phyloP scores from a whole-genome alignment of 768 basidiomycete genomes.

The Clitopilus hobsonii region DNA sequence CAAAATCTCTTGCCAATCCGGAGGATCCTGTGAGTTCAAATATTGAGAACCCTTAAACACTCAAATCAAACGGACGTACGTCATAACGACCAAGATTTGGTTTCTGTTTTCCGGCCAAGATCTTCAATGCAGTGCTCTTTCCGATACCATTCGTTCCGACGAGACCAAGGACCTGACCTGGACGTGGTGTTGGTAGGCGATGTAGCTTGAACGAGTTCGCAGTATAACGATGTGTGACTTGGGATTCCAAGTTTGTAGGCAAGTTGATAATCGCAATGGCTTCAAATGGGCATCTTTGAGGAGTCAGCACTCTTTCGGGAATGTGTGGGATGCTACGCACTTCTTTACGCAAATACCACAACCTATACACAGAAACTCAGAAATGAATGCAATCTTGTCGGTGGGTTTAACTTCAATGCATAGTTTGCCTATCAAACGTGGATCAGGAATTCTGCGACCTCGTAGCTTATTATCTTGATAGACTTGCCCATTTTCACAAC shows the following conservation, averaged over 20 bases:
- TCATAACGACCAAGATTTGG: conserved; percentile 97
- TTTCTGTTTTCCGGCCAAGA: conserved; percentile 94
- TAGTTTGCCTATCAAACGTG: conserved; percentile 65
- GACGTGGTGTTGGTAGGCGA: conserved; percentile 93
- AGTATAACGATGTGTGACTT: conserved; percentile 97
- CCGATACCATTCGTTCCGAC: conserved; percentile 99
- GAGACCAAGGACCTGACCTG: conserved; percentile 97
- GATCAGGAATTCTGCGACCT: not conserved
- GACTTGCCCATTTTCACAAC: conserved; percentile 21
- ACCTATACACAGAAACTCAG: conserved; percentile 97
- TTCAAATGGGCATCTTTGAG: conserved; percentile 91
- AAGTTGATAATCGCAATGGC: conserved; percentile 99
- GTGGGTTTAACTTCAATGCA: conserved; percentile 97
- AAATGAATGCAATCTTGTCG: conserved; percentile 98
- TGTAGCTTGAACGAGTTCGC: conserved; percentile 99
- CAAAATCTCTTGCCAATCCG: conserved; percentile 98
- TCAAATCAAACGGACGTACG: conserved; percentile 41
- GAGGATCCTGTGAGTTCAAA: conserved; percentile 66
- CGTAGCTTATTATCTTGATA: not conserved
- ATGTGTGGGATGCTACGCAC: conserved; percentile 43
- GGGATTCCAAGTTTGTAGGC: conserved; percentile 91
- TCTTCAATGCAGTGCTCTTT: conserved; percentile 96
- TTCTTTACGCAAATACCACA: conserved; percentile 99
- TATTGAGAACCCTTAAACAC: conserved; percentile 1
- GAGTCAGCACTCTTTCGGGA: not conserved